Conservation (phyloP, 495 filamentous ascomycete genomes). For the Podospora comata region DNA sequence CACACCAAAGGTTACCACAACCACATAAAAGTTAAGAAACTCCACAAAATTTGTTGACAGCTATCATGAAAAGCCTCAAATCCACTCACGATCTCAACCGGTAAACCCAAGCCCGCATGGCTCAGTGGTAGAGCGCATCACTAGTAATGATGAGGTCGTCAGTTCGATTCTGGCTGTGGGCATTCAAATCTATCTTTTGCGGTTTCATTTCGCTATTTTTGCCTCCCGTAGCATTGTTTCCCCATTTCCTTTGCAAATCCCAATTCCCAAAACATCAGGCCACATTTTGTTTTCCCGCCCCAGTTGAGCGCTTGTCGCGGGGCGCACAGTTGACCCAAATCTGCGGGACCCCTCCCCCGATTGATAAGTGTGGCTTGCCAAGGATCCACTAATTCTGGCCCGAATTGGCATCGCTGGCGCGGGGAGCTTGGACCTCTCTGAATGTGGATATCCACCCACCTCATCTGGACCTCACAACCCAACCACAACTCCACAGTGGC, state of each 20-base stretch:
- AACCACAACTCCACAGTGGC: background rate
- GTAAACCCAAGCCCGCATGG: constrained; percentile 19
- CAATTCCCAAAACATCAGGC: background rate
- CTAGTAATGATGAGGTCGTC: constrained; percentile 29
- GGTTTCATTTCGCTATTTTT: background rate
- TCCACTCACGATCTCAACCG: background rate
- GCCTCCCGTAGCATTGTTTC: constrained; percentile 1
- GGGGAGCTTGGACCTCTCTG: background rate
- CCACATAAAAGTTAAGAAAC: background rate
- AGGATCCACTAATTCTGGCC: background rate
- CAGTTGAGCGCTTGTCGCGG: background rate
- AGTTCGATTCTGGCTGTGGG: constrained; percentile 30
- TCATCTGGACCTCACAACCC: background rate
- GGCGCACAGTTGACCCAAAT: background rate
- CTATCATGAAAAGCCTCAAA: background rate
- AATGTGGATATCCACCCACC: background rate
- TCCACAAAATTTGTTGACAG: background rate
- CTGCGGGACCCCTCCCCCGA: background rate
- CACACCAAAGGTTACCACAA: too few species aligned
- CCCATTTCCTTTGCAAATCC: background rate
- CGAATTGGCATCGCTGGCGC: background rate
- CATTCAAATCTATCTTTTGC: constrained; percentile 3
- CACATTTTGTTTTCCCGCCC: background rate
- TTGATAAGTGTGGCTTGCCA: background rate
- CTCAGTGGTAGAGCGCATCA: constrained; percentile 31